Percentiles rank a stretch among this genome's conserved stretches.
Evolutionary conservation across 148 eudicot species (phyloP).

Genomic region (Arbutus unedo): DNA sequence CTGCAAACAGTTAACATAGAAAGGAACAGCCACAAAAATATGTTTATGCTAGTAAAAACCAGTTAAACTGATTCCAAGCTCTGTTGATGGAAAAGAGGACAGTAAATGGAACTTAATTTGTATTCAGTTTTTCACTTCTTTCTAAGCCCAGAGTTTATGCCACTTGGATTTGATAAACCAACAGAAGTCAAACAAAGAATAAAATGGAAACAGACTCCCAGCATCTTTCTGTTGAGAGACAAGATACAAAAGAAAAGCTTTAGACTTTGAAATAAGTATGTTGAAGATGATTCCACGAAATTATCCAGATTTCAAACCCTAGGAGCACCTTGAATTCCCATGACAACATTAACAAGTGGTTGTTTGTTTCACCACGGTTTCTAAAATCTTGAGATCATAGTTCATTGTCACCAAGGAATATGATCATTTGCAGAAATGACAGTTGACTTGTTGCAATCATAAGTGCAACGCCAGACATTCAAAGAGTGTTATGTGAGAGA

Average conservation of each 20-base stretch:
- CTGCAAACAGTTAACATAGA: background rate
- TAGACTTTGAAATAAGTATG: background rate
- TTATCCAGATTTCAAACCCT: background rate
- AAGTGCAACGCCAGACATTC: too few relatives aligned
- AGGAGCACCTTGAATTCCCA: background rate
- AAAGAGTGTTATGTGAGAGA: too few relatives aligned
- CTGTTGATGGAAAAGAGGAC: background rate
- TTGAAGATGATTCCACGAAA: background rate
- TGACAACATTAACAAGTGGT: background rate
- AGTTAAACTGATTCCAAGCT: background rate
- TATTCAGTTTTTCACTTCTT: background rate
- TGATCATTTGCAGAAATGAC: too few relatives aligned
- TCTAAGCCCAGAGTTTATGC: background rate
- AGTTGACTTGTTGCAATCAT: too few relatives aligned
- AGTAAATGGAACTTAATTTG: background rate
- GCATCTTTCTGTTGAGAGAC: background rate
- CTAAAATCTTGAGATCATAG: too few relatives aligned
- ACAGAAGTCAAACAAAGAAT: background rate
- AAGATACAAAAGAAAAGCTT: background rate
- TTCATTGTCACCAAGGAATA: too few relatives aligned
- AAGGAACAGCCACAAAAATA: background rate
- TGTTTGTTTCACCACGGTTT: too few relatives aligned
- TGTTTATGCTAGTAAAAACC: background rate
- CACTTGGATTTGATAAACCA: background rate
- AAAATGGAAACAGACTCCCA: background rate